Conservation (phyloP, 352 stramenopile genomes). For the Pythium coloratum region DNA sequence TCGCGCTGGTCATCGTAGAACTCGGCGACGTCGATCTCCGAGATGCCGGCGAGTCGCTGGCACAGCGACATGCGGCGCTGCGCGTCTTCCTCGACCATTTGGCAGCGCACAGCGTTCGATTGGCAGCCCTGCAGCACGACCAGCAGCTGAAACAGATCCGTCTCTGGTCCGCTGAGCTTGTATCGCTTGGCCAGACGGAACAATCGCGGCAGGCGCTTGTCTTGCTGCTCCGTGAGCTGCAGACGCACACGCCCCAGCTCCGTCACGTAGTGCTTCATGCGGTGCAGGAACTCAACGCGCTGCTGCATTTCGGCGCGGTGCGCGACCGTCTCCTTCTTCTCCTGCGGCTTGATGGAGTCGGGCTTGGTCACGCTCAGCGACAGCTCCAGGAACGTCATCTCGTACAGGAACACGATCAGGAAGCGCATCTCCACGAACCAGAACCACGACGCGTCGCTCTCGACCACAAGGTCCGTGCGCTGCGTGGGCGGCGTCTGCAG, state of each 20-base stretch:
- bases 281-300: constrained; percentile 64
- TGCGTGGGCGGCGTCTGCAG: constrained; percentile 52
- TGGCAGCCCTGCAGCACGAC: constrained; percentile 84
- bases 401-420: constrained; percentile 79
- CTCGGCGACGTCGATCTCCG: constrained; percentile 85
- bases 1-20: constrained; percentile 85
- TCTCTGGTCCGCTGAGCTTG: constrained; percentile 71
- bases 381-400: constrained; percentile 88
- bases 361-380: constrained; percentile 81
- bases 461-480: constrained; percentile 33
- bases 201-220: constrained; percentile 49
- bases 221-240: constrained; percentile 37
- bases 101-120: constrained; percentile 79
- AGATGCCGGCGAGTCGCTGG: constrained; percentile 74
- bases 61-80: constrained; percentile 73
- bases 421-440: constrained; percentile 85
- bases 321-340: constrained; percentile 54
- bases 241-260: constrained; percentile 57
- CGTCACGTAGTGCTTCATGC: constrained; percentile 61
- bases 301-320: constrained; percentile 79
- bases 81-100: constrained; percentile 84
- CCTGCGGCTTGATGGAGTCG: constrained; percentile 36
- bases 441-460: constrained; percentile 71
- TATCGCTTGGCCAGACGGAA: constrained; percentile 79
- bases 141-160: constrained; percentile 77